These are phyloP conservation scores for Monilinia polystroma DNA, from an alignment of 2,329 filamentous ascomycete species.

Conservation along the genomic window DNA sequence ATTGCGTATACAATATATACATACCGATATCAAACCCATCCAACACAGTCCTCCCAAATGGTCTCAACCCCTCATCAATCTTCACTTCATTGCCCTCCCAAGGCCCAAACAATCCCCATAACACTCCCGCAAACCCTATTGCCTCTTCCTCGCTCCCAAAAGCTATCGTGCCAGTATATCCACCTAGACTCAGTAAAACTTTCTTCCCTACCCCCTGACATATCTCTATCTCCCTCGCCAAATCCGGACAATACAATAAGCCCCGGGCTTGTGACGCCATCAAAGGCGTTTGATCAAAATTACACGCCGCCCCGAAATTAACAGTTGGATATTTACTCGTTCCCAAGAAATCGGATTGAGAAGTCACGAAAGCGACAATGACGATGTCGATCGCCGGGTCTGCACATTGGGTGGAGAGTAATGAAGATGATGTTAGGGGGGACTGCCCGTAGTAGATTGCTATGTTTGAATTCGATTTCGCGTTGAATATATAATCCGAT, in stretches of 20 bases:
- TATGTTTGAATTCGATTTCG: constrained; percentile 35
- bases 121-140: constrained; percentile 35
- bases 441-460: constrained; percentile 42
- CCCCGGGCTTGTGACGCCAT: constrained; percentile 42
- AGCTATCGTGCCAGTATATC: constrained; percentile 34
- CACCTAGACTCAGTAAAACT: constrained; percentile 44
- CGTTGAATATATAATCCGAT: constrained; percentile 35
- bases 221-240: constrained; percentile 36
- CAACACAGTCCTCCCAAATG: constrained; percentile 39
- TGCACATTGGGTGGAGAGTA: constrained; percentile 39
- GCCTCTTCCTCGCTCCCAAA: constrained; percentile 39
- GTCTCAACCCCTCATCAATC: constrained; percentile 35
- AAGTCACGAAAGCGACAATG: constrained; percentile 37
- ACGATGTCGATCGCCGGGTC: constrained; percentile 42
- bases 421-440: constrained; percentile 33
- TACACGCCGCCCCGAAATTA: constrained; percentile 42
- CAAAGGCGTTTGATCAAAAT: constrained; percentile 33
- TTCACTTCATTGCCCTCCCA: constrained; percentile 24
- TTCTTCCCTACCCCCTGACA: constrained; percentile 45
- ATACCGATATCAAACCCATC: constrained; percentile 44
- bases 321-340: constrained; percentile 28
- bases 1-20: neutral
- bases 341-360: constrained; percentile 15
- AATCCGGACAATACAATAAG: constrained; percentile 42
- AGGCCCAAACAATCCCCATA: constrained; percentile 43